Base-by-base conservation (phyloP, 140 eudicot genomes). In the Bidens hawaiensis region DNA sequence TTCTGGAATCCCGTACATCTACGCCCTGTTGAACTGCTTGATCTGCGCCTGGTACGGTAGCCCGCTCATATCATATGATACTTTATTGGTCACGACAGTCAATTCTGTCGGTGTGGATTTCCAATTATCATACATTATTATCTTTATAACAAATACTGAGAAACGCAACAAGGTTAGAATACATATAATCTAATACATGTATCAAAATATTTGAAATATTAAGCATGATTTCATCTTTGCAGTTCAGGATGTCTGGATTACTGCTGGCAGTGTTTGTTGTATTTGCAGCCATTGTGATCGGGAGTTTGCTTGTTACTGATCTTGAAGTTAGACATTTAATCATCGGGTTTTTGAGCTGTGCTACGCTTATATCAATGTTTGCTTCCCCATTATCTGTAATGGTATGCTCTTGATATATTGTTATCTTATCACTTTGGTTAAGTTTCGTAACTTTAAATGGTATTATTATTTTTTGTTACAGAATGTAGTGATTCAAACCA, bases 41-140 rank as follows among this genome's bases (percentile, higher is more conserved):
- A 81, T 86, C 60, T 83, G 95, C 57, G 88, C 94, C 6, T 86
- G 94, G 96, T 90, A 90, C 65, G 97, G 97, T 60, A 40, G 78
- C 61, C 97, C 97, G n/a, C 36, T 77, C 65, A 79, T 90, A 56
- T 86, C 97, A 3, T 36, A 62, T 5, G 94, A 82, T 61, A 86
- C 81, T 74, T 17, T 86, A 17, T 62, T 83, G 73, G 87, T 90
- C 28, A 72, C 90, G 18, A 83, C 97, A 0, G 97, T 90, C 62
- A 90, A 90, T 78, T 83, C 94, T 11, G 60, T 75, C 64, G 97
- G 95, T 51, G 90, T 94, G 8, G 72, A 79, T 71, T 87, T 90
- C 73, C 95, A 86, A 48, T 42, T 83, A 17, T 54, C 79, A 10
- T 86, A 90, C 75, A 67, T 82, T 11, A 31, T 67, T 72, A 69